Evolutionary conservation across 1,139 yeast genomes (phyloP).

Genomic region (Scheffersomyces quercinus): DNA sequence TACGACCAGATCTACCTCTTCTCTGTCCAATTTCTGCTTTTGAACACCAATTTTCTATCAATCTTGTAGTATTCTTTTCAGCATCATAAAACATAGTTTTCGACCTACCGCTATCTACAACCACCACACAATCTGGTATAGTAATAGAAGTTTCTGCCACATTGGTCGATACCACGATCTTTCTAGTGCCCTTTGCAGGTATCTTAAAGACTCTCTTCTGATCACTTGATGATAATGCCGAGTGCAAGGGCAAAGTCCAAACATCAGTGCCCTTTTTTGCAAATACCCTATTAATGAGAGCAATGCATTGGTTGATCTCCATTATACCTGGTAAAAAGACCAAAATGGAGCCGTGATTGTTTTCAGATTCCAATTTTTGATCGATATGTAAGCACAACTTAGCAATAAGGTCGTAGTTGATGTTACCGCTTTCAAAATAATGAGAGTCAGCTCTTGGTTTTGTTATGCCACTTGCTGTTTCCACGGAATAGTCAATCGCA

Average conservation of each 20-base stretch:
- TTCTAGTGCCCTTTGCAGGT: slow-evolving; percentile 58
- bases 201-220: slow-evolving; percentile 69
- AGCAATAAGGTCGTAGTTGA: slow-evolving; percentile 73
- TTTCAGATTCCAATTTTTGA: slow-evolving; percentile 33
- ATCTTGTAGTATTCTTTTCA: slow-evolving; percentile 62
- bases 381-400: slow-evolving; percentile 57
- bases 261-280: slow-evolving; percentile 14
- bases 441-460: slow-evolving; percentile 63
- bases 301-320: slow-evolving; percentile 64
- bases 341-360: slow-evolving; percentile 70
- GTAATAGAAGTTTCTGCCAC: slow-evolving; percentile 88
- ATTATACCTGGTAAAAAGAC: slow-evolving; percentile 89
- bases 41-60: slow-evolving; percentile 85
- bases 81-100: slow-evolving; percentile 76
- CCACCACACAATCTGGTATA: slow-evolving; percentile 92
- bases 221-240: slow-evolving; percentile 81
- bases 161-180: slow-evolving; percentile 87
- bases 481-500: slow-evolving; percentile 54
- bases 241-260: slow-evolving; percentile 77
- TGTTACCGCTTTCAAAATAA: slow-evolving; percentile 62
- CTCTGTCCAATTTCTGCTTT: slow-evolving; percentile 90
- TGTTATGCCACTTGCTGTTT: slow-evolving; percentile 40
- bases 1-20: slow-evolving; percentile 99
- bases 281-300: slow-evolving; percentile 22
- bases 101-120: slow-evolving; percentile 84